Conservation (phyloP, 1,284 basidiomycete species). For the Rhodotorula glutinis region DNA sequence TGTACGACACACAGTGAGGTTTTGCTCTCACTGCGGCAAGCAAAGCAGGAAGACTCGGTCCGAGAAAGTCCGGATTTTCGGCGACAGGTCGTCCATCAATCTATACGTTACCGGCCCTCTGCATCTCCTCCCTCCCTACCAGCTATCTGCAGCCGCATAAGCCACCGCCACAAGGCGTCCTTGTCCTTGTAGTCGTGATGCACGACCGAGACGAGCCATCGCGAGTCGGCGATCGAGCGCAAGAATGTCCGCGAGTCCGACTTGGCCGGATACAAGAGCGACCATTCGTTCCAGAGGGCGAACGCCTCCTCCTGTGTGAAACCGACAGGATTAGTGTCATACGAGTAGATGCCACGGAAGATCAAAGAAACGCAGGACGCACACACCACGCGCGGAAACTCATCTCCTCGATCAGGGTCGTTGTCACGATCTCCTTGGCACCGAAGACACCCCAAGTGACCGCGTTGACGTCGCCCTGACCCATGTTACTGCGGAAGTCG, state of each 20-base stretch:
- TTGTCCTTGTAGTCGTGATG: conserved; percentile 88
- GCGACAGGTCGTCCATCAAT: too few species aligned
- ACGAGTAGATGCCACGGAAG: neutral
- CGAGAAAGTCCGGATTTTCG: too few species aligned
- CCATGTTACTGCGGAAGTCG: conserved; percentile 48
- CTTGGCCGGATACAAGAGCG: conserved; percentile 72
- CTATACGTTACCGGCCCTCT: neutral
- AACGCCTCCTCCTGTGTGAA: conserved; percentile 83
- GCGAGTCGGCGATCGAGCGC: conserved; percentile 64
- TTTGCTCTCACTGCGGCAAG: too few species aligned
- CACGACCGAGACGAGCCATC: conserved; percentile 90
- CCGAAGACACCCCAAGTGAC: conserved; percentile 54
- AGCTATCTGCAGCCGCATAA: conserved; percentile 53
- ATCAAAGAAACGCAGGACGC: conserved; percentile 39
- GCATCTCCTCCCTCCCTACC: neutral
- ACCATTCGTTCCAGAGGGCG: conserved; percentile 94
- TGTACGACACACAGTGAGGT: neutral
- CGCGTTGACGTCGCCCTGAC: conserved; percentile 49
- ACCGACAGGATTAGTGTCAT: conserved; percentile 8
- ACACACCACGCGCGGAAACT: conserved; percentile 59
- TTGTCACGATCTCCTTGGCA: conserved; percentile 52
- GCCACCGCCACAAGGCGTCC: conserved; percentile 80
- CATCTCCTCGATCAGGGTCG: conserved; percentile 52
- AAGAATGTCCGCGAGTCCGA: conserved; percentile 72
- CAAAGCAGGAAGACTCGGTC: too few species aligned